A percentile compares a stretch with the other conserved stretches of the same genome.
These are phyloP conservation scores for Aspergillus uvarum DNA, from an alignment of 2,329 filamentous ascomycete genomes.

Conservation along the genomic window DNA sequence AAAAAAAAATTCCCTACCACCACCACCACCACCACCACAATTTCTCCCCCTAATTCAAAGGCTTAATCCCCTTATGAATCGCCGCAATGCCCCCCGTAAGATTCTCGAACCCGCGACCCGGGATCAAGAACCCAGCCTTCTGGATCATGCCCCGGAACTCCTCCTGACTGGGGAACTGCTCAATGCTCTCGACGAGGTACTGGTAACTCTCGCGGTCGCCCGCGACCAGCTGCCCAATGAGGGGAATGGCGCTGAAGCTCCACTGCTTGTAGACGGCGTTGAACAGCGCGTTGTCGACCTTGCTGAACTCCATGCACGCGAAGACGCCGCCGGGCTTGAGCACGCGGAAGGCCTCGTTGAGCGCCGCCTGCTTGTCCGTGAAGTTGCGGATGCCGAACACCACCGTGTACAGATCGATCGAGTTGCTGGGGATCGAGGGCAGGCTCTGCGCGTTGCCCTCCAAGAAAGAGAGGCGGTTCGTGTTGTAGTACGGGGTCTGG, in stretches of 20 bases:
- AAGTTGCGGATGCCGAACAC: slow-evolving; percentile 98
- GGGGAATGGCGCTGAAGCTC: slow-evolving; percentile 90
- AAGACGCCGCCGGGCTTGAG: slow-evolving; percentile 94
- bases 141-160: slow-evolving; percentile 66
- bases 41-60: slow-evolving; percentile 28
- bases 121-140: slow-evolving; percentile 77
- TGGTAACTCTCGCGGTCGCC: slow-evolving; percentile 95
- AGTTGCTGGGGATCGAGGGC: slow-evolving; percentile 61
- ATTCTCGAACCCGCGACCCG: slow-evolving; percentile 82
- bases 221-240: slow-evolving; percentile 93
- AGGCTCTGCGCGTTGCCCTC: slow-evolving; percentile 88
- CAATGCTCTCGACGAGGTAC: slow-evolving; percentile 97
- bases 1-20: too few relatives aligned
- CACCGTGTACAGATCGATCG: slow-evolving; percentile 94
- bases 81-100: slow-evolving; percentile 89
- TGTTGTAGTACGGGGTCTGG: slow-evolving; percentile 58
- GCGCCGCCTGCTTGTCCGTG: slow-evolving; percentile 79
- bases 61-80: slow-evolving; percentile 96
- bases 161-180: slow-evolving; percentile 82
- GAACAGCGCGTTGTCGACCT: slow-evolving; percentile 74
- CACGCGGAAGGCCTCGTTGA: slow-evolving; percentile 81
- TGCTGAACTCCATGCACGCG: slow-evolving; percentile 92
- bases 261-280: slow-evolving; percentile 90
- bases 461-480: slow-evolving; percentile 66
- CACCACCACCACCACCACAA: neutral